Base-by-base conservation (phyloP, 768 basidiomycete genomes). In the Pholiota microspora region DNA sequence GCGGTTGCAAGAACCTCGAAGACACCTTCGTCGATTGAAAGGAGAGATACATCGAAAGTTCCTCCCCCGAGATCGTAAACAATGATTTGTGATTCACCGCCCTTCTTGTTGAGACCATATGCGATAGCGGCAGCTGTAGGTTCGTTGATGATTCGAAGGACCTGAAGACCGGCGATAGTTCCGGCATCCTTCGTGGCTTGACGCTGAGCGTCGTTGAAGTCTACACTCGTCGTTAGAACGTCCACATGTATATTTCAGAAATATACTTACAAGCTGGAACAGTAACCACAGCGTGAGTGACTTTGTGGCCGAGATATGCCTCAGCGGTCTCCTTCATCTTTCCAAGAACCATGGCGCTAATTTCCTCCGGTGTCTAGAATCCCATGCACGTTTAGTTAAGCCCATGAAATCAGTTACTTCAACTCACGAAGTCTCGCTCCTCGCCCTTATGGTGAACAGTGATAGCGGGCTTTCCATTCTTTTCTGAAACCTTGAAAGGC, bases 301-400 rank as follows among this genome's bases (percentile, higher is more conserved):
- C 94, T 72, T 92, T 89, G 67, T 93, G 83, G 64, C 94, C 94
- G 56, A 98, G 89, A 75, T 96, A 98, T 15, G 94, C 90, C 80
- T 98, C 96, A 54, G 96, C 96, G 24, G 94, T 98, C 79, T 98
- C 96, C 82, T 97, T 98, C 96, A 98, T 98, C 82, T 98, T 98
- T 56, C 72, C 77, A 52, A 98, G 78, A 64, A 98, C 82, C 96
- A 98, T 98, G 54, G 96, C 94, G 38, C 86, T 90, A 62, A 98
- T 85, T 75, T 97, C 94, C 71, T 96, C 94, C 6, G 94, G 90
- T 0, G 92, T 86, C 92, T 94, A 55, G 21, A 45, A 15, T n/a
- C 55, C 18, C 36, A 45, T 32, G 45, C 32, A 31, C 18, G 47
- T 25, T 28, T 18, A 36, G 31, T 7, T 27, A 25, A 27, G 27